Conservation (phyloP, 106 monocot genomes). For the Allium fistulosum region DNA sequence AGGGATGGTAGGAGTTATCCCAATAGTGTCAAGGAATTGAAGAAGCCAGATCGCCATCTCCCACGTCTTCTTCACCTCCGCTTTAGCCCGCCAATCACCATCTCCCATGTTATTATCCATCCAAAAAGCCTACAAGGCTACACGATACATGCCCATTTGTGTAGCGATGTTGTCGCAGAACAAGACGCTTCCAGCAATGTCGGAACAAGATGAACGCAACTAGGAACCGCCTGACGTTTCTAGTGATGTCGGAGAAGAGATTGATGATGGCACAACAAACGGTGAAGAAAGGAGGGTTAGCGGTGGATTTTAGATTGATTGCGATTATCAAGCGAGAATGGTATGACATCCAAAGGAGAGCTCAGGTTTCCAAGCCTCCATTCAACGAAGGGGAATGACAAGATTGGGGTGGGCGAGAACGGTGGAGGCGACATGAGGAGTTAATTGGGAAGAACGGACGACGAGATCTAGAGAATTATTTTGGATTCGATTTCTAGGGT, state of each 20-base stretch:
- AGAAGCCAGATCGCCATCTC: not conserved
- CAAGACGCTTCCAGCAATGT: slow-evolving; percentile 21
- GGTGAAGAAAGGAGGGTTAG: not conserved
- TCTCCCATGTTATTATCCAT: not conserved
- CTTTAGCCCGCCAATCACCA: not conserved
- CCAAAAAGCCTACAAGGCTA: slow-evolving; percentile 30
- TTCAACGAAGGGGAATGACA: too few relatives aligned
- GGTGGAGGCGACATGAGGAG: too few relatives aligned
- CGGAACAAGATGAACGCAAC: slow-evolving; percentile 57
- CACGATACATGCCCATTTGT: slow-evolving; percentile 28
- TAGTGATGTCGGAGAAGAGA: slow-evolving; percentile 36
- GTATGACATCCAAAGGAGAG: too few relatives aligned
- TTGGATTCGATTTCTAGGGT: too few relatives aligned
- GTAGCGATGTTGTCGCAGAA: slow-evolving; percentile 17
- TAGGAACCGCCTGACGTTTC: slow-evolving; percentile 46
- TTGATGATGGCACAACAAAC: slow-evolving; percentile 20
- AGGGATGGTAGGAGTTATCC: too few relatives aligned
- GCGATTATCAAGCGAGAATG: too few relatives aligned
- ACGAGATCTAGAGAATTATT: too few relatives aligned
- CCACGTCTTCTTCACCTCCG: not conserved
- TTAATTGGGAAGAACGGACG: too few relatives aligned
- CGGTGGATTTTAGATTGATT: not conserved
- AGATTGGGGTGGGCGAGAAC: too few relatives aligned
- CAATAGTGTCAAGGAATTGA: too few relatives aligned
- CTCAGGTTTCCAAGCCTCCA: too few relatives aligned